Evolutionary conservation across 495 filamentous ascomycete genomes (phyloP).

Genomic region (Neurospora discreta): DNA sequence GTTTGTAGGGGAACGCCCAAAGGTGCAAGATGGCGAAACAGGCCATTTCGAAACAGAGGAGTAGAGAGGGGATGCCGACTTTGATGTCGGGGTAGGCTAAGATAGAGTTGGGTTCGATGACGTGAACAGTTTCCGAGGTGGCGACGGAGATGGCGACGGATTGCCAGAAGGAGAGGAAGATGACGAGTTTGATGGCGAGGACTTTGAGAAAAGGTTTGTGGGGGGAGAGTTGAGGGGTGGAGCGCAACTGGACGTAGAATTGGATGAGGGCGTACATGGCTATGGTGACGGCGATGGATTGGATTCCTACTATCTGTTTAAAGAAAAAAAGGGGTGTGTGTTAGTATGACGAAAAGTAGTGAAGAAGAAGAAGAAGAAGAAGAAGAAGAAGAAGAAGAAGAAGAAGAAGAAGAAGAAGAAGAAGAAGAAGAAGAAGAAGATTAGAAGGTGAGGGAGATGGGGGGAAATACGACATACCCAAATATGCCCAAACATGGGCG

Average conservation of each 20-base stretch:
- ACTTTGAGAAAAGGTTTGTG: slow-evolving; percentile 75
- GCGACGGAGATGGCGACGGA: slow-evolving; percentile 58
- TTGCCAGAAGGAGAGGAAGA: slow-evolving; percentile 95
- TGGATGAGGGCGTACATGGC: slow-evolving; percentile 92
- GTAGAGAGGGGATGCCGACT: slow-evolving; percentile 65
- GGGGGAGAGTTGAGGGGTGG: slow-evolving; percentile 50
- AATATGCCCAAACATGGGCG: slow-evolving; percentile 68
- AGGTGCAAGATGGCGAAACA: slow-evolving; percentile 69
- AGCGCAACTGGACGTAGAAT: slow-evolving; percentile 64
- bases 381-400: no score
- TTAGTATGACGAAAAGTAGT: slow-evolving; percentile 3
- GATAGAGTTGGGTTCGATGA: slow-evolving; percentile 48
- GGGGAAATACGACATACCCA: slow-evolving; percentile 47
- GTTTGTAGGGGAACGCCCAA: slow-evolving; percentile 65
- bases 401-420: no score
- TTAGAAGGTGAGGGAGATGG: neutral
- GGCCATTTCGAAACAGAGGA: slow-evolving; percentile 84
- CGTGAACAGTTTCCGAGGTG: slow-evolving; percentile 43
- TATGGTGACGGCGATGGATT: slow-evolving; percentile 63
- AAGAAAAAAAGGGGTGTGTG: neutral
- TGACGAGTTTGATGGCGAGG: slow-evolving; percentile 81
- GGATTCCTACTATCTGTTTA: slow-evolving; percentile 53
- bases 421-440: no score
- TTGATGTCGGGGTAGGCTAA: slow-evolving; percentile 66
- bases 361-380: no score